A percentile compares a stretch with the other conserved stretches of the same genome.
These are phyloP conservation scores for Apiotrichum gamsii DNA, from an alignment of 1,284 basidiomycete genomes.

Conservation along the genomic window DNA sequence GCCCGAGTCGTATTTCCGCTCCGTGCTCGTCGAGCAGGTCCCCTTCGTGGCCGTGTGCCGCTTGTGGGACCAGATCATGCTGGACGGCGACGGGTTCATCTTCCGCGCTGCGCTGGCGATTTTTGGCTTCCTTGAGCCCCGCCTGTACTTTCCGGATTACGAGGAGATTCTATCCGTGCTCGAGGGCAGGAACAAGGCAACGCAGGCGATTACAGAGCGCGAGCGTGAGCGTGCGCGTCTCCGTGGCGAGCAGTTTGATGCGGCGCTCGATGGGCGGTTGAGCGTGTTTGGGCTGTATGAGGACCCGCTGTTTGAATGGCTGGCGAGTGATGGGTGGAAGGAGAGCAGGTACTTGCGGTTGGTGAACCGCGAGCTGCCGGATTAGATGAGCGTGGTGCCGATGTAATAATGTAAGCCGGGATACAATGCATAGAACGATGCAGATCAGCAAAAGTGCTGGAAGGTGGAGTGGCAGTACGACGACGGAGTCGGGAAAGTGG, in stretches of 20 bases:
- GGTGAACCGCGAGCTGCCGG: constrained; percentile 78
- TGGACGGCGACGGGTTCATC: constrained; percentile 53
- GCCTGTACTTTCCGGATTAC: constrained; percentile 45
- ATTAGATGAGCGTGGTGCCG: constrained; percentile 43
- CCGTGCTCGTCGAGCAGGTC: constrained; percentile 77
- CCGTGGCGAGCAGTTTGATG: constrained; percentile 42
- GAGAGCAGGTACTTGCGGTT: constrained; percentile 81
- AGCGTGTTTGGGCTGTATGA: constrained; percentile 82
- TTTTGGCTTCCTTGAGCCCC: constrained; percentile 75
- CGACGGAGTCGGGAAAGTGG: too few species aligned
- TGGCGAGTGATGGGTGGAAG: constrained; percentile 59
- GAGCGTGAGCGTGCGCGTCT: constrained; percentile 56
- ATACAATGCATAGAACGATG: constrained; percentile 1
- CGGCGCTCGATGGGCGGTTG: constrained; percentile 68
- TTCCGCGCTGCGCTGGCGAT: constrained; percentile 75
- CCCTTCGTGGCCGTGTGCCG: constrained; percentile 81
- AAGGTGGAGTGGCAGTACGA: too few species aligned
- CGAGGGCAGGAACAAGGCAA: constrained; percentile 54
- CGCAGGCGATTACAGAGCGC: constrained; percentile 37
- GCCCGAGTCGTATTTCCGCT: constrained; percentile 60
- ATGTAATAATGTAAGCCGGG: not conserved
- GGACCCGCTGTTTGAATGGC: constrained; percentile 76
- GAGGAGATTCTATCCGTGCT: constrained; percentile 72
- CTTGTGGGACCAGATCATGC: constrained; percentile 64
- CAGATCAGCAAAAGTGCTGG: too few species aligned